phyloP scores from a whole-genome alignment of 306 rosid genomes.

The Mucuna pruriens region DNA sequence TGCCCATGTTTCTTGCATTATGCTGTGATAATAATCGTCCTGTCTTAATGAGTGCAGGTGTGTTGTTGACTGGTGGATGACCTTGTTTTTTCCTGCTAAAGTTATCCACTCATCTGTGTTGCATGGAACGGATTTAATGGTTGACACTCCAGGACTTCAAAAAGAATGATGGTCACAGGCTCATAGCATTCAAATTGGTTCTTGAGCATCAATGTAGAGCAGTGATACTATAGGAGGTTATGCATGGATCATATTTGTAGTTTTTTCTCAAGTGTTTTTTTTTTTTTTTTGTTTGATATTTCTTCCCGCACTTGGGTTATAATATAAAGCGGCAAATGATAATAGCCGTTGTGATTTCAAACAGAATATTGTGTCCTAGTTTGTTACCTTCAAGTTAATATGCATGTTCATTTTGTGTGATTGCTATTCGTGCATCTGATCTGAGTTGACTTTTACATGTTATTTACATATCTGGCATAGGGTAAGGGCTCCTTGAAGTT shows the following conservation, averaged over 20 bases:
- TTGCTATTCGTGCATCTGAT: neutral
- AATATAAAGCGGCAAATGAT: neutral
- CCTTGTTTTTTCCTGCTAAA: neutral
- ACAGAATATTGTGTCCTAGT: neutral
- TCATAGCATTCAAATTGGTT: conserved; percentile 22
- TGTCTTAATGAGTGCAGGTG: conserved; percentile 29
- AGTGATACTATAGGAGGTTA: neutral
- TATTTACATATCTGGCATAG: neutral
- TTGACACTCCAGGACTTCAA: neutral
- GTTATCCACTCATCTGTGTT: neutral
- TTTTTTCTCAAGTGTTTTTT: neutral
- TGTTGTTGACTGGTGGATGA: neutral
- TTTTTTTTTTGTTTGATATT: too few relatives aligned
- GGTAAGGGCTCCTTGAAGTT: neutral
- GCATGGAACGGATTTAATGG: conserved; percentile 1
- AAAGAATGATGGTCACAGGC: conserved; percentile 6
- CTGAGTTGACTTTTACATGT: neutral
- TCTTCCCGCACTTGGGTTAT: neutral
- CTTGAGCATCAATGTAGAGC: neutral
- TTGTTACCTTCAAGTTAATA: neutral
- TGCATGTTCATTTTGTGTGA: neutral
- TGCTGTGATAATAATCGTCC: neutral
- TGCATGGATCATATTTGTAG: neutral
- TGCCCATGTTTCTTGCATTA: conserved; percentile 15
- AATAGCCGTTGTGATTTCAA: too few relatives aligned